A percentile compares a stretch with the other conserved stretches of the same genome.
Conservation (phyloP, 768 basidiomycete genomes). For the Lactarius sanguifluus region DNA sequence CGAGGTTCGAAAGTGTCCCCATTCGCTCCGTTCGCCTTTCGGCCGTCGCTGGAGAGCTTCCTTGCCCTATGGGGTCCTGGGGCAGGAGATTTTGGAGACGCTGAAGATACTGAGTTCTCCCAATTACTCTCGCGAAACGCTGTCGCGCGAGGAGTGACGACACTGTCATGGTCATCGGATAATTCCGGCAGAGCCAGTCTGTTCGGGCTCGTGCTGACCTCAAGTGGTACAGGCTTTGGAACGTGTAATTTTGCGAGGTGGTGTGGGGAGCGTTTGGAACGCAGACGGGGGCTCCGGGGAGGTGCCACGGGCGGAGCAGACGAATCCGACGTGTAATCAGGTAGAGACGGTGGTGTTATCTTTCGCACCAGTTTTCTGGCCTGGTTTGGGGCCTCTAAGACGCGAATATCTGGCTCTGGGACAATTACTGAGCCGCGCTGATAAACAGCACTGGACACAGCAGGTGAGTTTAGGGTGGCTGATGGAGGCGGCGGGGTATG, state of each 20-base stretch:
- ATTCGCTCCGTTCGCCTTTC: slow-evolving; percentile 13
- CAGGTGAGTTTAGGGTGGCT: slow-evolving; percentile 32
- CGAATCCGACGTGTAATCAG: slow-evolving; percentile 51
- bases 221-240: slow-evolving; percentile 33
- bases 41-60: slow-evolving; percentile 36
- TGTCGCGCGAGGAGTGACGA: slow-evolving; percentile 57
- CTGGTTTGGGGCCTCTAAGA: slow-evolving; percentile 35
- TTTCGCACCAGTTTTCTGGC: slow-evolving; percentile 40
- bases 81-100: slow-evolving; percentile 34
- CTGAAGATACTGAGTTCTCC: slow-evolving; percentile 33
- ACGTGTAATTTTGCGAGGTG: slow-evolving; percentile 52
- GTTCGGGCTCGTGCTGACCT: slow-evolving; percentile 41
- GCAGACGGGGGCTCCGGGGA: slow-evolving; percentile 45
- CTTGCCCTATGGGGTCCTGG: slow-evolving; percentile 33
- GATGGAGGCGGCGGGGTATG: slow-evolving; percentile 40
- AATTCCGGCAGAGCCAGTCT: slow-evolving; percentile 50
- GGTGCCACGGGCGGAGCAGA: slow-evolving; percentile 41
- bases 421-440: slow-evolving; percentile 39
- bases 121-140: slow-evolving; percentile 42
- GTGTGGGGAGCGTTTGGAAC: slow-evolving; percentile 50
- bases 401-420: slow-evolving; percentile 31
- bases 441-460: slow-evolving; percentile 34
- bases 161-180: slow-evolving; percentile 50
- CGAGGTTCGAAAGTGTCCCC: slow-evolving; percentile 21
- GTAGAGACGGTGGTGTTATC: slow-evolving; percentile 38